Base-by-base conservation (phyloP, 2,329 filamentous ascomycete species). In the Colletotrichum viniferum region DNA sequence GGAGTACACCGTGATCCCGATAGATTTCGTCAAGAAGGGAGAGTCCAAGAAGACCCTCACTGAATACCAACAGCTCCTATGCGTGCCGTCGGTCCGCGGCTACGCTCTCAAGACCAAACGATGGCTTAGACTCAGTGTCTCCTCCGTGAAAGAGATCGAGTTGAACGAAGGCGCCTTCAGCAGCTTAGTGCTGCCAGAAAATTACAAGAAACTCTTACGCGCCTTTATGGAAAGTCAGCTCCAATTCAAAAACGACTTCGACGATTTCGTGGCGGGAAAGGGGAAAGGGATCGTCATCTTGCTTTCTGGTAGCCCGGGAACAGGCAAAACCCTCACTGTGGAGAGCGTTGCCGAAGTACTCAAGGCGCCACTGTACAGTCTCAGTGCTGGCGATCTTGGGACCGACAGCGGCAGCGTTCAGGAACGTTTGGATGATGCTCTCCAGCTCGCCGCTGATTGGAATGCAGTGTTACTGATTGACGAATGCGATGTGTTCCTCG, bases 381-480 rank as follows among this genome's bases (percentile, higher is more conserved):
- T 58, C n/a, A 58, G 24, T 14, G 55, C 55, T 18, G 55, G 55
- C 0, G 55, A 58, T 58, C 55, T 58, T 1, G 55, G 55, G 24
- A 58, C 55, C 21, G 55, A 28, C 55, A 58, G 55, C 55, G 55
- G 26, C 21, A 28, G 10, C 26, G 55, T 58, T 58, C 55, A 58
- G 26, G 24, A 28, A 28, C 55, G 55, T 18, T 8, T 58, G 10
- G 55, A 58, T 58, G 55, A 58, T 28, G 66, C 55, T 3, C 66
- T 69, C n/a, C 28, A 69, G 7, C 24, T 60, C 14, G 52, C 55
- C 9, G 52, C 48, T 18, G 30, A 34, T 12, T 98, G 95, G 95
- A 94, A 94, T 24, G 95, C 95, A 0, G 94, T 98, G 8, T 86
- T 98, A 0, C 90, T 98, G 3, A 90, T 98, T 1, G 95, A 97